Evolutionary conservation across 73 alveolate genomes (phyloP), one percentile per base, ranked within the genome.

Genomic region (Halteria grandinella): DNA sequence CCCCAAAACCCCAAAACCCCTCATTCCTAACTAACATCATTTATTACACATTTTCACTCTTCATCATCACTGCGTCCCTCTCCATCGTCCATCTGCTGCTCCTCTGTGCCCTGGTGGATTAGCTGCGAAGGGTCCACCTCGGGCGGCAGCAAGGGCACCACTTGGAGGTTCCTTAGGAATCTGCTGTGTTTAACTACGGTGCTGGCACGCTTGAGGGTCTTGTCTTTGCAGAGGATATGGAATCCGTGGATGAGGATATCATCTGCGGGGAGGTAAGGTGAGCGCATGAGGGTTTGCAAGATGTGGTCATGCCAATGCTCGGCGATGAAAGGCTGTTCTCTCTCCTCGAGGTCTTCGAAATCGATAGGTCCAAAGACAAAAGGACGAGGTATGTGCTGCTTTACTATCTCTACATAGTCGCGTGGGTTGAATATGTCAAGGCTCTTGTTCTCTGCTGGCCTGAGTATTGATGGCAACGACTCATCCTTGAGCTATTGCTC

Each of bases 281-380:
- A 36, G 17, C 48, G 41, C 34, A 25, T 69, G 11, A 66, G 69
- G 8, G 37, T 45, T 32, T 66, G 69, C 14, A 14, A 1, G 29
- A 66, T 27, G 14, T 21, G 41, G 17, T 36, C 32, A 4, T 69
- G 24, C 14, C 2, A 20, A 5, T 14, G 3, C 25, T 43, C 69
- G 23, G 25, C 47, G 21, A 34, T 48, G 53, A 66, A 66, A 1
- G 69, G 64, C 23, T 21, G 40, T 45, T 45, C 47, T 18, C 25
- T 50, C 21, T 66, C 69, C 29, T 66, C 29, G 20, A 66, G 53
- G 14, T 53, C 69, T 7, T 64, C 27, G 28, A 66, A 66, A n/a
- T 66, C 81, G 18, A 66, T 31, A 7, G 81, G 81, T 0, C 81
- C 81, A 45, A 66, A 66, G 14, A 66, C 53, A 24, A 66, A 66